These are phyloP conservation scores for Ceriops zippeliana DNA, from an alignment of 345 rosid genomes.

Conservation along the genomic window DNA sequence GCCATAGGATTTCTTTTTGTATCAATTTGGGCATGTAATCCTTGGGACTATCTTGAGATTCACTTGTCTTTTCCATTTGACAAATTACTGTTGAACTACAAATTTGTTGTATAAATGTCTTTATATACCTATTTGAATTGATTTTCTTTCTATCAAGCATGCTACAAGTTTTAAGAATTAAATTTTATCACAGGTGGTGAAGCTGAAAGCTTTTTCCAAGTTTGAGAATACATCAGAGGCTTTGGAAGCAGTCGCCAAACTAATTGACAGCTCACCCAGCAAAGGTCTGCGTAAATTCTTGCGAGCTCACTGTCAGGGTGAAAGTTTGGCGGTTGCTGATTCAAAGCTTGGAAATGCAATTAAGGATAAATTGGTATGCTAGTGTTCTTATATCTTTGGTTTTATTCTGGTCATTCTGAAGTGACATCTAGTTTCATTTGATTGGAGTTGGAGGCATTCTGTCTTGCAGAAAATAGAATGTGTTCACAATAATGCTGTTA, in stretches of 20 bases:
- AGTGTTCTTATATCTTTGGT: conserved; percentile 11
- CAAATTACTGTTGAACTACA: too few species aligned
- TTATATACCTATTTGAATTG: too few species aligned
- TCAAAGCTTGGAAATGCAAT: conserved; percentile 89
- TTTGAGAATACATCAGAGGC: conserved; percentile 82
- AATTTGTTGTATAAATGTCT: too few species aligned
- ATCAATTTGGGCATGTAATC: too few species aligned
- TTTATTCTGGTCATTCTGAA: not conserved
- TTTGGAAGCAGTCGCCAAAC: conserved; percentile 57
- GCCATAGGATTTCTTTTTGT: too few species aligned
- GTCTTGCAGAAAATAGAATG: conserved; percentile 77
- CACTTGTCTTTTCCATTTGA: too few species aligned
- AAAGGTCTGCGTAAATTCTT: conserved; percentile 72
- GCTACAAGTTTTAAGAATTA: too few species aligned
- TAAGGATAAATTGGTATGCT: conserved; percentile 71
- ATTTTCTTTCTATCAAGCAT: not conserved
- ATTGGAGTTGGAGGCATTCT: conserved; percentile 13
- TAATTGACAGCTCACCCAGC: conserved; percentile 64
- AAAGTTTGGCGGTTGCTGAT: conserved; percentile 65
- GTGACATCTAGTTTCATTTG: not conserved
- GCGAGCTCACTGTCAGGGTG: conserved; percentile 56
- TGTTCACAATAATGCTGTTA: conserved; percentile 81
- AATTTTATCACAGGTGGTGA: conserved; percentile 42
- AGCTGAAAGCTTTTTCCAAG: conserved; percentile 75
- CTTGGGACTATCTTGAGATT: too few species aligned